A percentile compares a stretch with the other conserved stretches of the same genome.
Evolutionary conservation across 2,329 filamentous ascomycete species (phyloP).

Genomic region (Colletotrichum horii): DNA sequence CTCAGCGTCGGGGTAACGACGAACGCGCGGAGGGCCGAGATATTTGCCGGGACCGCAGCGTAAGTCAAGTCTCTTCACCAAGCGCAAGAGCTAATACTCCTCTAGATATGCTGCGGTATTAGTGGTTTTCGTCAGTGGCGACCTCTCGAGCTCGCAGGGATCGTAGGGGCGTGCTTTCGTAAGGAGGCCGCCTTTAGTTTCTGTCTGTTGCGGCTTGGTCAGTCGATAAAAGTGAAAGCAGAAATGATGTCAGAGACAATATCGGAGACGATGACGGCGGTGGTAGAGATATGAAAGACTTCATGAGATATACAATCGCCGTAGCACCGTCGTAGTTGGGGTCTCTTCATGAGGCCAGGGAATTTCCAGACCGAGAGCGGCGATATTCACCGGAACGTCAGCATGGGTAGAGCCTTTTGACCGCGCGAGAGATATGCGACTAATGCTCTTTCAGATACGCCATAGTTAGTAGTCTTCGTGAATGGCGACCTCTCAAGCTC

Average conservation of each 20-base stretch:
- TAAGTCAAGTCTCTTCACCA: background rate
- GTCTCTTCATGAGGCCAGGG: too few relatives aligned
- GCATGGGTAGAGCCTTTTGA: background rate
- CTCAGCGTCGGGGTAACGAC: constrained; percentile 18
- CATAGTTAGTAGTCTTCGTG: constrained; percentile 20
- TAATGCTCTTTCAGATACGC: background rate
- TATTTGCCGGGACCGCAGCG: constrained; percentile 23
- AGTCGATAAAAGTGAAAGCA: too few relatives aligned
- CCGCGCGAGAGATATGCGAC: background rate
- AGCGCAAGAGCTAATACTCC: fast-evolving
- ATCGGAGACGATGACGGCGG: too few relatives aligned
- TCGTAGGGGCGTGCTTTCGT: background rate
- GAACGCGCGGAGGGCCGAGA: constrained; percentile 20
- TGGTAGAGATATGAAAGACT: too few relatives aligned
- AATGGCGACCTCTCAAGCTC: background rate
- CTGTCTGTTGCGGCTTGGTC: too few relatives aligned
- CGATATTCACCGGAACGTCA: constrained; percentile 21
- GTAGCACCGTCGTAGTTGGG: too few relatives aligned
- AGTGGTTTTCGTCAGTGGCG: constrained; percentile 14
- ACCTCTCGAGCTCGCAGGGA: background rate
- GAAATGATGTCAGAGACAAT: too few relatives aligned
- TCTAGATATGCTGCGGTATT: constrained; percentile 10
- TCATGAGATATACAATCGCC: too few relatives aligned
- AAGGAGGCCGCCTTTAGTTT: too few relatives aligned
- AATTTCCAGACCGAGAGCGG: background rate